phyloP scores from a whole-genome alignment of 805 yeast genomes.

The Scheffersomyces coipomensis region DNA sequence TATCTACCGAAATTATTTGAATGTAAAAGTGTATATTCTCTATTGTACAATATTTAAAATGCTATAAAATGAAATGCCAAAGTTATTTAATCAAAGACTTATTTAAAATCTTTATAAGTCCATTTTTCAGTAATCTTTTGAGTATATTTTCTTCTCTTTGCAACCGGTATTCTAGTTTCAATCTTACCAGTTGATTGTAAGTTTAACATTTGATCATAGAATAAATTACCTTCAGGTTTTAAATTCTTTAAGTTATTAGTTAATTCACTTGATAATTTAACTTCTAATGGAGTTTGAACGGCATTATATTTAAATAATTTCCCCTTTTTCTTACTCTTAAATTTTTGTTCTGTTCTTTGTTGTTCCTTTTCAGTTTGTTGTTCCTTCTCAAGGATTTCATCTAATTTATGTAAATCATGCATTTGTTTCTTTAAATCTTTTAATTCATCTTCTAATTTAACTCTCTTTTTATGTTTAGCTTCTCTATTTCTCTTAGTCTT shows the following conservation, averaged over 20 bases:
- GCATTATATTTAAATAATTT: conserved; percentile 44
- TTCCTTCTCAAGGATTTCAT: conserved; percentile 14
- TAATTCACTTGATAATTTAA: conserved; percentile 86
- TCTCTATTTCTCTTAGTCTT: conserved; percentile 72
- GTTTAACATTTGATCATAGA: conserved; percentile 77
- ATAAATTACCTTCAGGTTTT: conserved; percentile 86
- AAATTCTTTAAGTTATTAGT: conserved; percentile 79
- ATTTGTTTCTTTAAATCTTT: conserved; percentile 61
- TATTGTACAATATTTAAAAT: too few relatives aligned
- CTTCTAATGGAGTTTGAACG: conserved; percentile 53
- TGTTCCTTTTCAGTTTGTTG: conserved; percentile 26
- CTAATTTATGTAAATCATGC: conserved; percentile 50
- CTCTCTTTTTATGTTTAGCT: conserved; percentile 58
- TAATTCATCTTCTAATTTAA: conserved; percentile 53
- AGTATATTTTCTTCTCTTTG: conserved; percentile 63
- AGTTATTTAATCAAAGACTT: too few relatives aligned
- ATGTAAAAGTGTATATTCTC: too few relatives aligned
- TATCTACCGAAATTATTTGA: too few relatives aligned
- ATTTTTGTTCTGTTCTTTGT: conserved; percentile 16
- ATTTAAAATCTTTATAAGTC: conserved; percentile 87
- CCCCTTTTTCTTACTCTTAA: conserved; percentile 21
- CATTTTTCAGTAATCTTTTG: conserved; percentile 86
- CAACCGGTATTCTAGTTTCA: conserved; percentile 76
- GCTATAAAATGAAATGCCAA: too few relatives aligned
- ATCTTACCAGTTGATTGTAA: conserved; percentile 83